Base-by-base conservation (phyloP, 345 rosid species). In the Luvunga scandens region DNA sequence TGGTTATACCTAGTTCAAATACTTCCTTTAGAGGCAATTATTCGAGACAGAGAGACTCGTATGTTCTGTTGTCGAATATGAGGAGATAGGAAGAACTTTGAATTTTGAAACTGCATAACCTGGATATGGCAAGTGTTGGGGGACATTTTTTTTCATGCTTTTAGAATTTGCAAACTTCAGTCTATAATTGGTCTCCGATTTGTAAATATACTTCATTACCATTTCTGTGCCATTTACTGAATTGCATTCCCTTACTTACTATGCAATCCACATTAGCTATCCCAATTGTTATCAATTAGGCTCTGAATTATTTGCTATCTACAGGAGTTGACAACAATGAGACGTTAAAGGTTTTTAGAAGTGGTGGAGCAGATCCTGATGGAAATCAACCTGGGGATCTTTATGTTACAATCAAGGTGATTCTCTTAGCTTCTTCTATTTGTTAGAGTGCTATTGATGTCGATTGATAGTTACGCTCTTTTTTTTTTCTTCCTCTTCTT, bases 301-400 rank as follows among this genome's bases (percentile, higher is more conserved):
- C 55, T 67, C 30, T 67, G 34, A 27, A 5, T 55, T 64, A 59
- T 39, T 84, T 50, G 72, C 12, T n/a, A 7, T 74, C 64, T 87
- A 70, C 83, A 96, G 99, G 99, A 69, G 94, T 94, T 77, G 96
- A 94, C 82, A 86, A 91, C 84, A 79, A 85, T 42, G 97, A 96
- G 33, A 92, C 88, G 1, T 77, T 96, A 73, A 92, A 87, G 91
- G 90, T 96, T 67, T 85, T 86, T 73, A 89, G 91, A 77, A 86
- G 83, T 57, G 99, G 99, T 69, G 99, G 99, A 71, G 97, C 96
- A 19, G 99, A 96, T 85, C 99, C 99, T 69, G 98, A 96, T 31
- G 89, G 90, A 86, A 89, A 85, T 83, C 99, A 95, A 77, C 98
- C 98, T 31, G 99, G 99, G 72, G 98, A 96, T 88, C 97, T 96